Percentiles rank a stretch among this genome's conserved stretches.
Conservation (phyloP, 2,329 filamentous ascomycete genomes). For the Cladophialophora exuberans region DNA sequence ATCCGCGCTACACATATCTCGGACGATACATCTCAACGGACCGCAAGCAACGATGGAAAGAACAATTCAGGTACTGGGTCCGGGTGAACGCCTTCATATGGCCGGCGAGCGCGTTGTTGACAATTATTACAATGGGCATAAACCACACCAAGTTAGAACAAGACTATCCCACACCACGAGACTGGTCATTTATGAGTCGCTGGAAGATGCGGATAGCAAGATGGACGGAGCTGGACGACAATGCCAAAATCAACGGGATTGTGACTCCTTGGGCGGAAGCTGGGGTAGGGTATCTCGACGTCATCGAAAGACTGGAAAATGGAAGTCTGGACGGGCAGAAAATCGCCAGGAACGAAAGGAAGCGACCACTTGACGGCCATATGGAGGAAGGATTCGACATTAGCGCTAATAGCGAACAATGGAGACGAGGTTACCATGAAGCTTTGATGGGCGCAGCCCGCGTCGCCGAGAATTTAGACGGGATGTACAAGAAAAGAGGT, state of each 20-base stretch:
- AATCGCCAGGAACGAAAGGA: slow-evolving; percentile 54
- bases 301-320: slow-evolving; percentile 72
- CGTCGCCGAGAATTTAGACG: slow-evolving; percentile 79
- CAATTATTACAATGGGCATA: slow-evolving; percentile 66
- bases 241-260: slow-evolving; percentile 56
- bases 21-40: slow-evolving; percentile 80
- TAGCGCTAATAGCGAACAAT: slow-evolving; percentile 75
- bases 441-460: slow-evolving; percentile 76
- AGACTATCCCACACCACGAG: slow-evolving; percentile 76
- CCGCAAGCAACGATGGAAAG: slow-evolving; percentile 56
- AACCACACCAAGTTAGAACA: slow-evolving; percentile 77
- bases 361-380: slow-evolving; percentile 51
- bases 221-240: slow-evolving; percentile 55
- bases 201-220: slow-evolving; percentile 68
- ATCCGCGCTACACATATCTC: slow-evolving; percentile 58
- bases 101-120: slow-evolving; percentile 62
- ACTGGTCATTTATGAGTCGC: slow-evolving; percentile 76
- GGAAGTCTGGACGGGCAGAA: slow-evolving; percentile 68
- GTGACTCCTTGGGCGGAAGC: slow-evolving; percentile 71
- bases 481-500: slow-evolving; percentile 67
- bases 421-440: slow-evolving; percentile 85
- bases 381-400: slow-evolving; percentile 64
- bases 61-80: slow-evolving; percentile 71
- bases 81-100: slow-evolving; percentile 73
- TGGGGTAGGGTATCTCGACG: slow-evolving; percentile 61